Conservation (phyloP, 352 stramenopile genomes). For the Phytophthora crassamura region DNA sequence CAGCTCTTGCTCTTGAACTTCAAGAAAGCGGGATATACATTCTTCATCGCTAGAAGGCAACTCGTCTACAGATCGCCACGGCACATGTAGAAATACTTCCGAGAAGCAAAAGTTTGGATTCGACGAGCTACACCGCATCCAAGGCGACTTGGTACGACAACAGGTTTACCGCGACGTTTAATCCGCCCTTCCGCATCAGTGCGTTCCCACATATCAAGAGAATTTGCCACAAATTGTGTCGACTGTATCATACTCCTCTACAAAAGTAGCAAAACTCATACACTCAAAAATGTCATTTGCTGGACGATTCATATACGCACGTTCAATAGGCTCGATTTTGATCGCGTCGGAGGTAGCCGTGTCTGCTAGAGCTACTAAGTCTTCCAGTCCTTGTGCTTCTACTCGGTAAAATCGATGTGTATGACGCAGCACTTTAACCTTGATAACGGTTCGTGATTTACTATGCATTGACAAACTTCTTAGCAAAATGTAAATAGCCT, state of each 20-base stretch:
- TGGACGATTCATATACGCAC: neutral
- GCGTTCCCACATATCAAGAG: neutral
- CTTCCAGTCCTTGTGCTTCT: too few species aligned
- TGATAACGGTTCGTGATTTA: too few species aligned
- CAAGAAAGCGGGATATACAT: too few species aligned
- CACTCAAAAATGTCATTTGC: too few species aligned
- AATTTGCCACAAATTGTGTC: too few species aligned
- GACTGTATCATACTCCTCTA: neutral
- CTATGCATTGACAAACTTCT: neutral
- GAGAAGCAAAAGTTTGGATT: neutral
- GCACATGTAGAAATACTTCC: slow-evolving; percentile 1
- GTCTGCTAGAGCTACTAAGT: too few species aligned
- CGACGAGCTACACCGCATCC: neutral
- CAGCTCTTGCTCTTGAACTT: too few species aligned
- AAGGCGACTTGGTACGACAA: neutral
- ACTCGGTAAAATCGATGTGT: too few species aligned
- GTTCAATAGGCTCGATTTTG: too few species aligned
- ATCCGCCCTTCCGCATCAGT: neutral
- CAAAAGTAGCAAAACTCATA: too few species aligned
- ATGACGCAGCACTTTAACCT: too few species aligned
- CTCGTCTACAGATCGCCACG: neutral
- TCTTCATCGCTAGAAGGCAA: neutral
- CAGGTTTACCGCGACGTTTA: neutral
- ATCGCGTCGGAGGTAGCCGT: too few species aligned
- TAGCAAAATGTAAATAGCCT: neutral